Conservation (phyloP, 768 basidiomycete species). For the Rhizopogon salebrosus region DNA sequence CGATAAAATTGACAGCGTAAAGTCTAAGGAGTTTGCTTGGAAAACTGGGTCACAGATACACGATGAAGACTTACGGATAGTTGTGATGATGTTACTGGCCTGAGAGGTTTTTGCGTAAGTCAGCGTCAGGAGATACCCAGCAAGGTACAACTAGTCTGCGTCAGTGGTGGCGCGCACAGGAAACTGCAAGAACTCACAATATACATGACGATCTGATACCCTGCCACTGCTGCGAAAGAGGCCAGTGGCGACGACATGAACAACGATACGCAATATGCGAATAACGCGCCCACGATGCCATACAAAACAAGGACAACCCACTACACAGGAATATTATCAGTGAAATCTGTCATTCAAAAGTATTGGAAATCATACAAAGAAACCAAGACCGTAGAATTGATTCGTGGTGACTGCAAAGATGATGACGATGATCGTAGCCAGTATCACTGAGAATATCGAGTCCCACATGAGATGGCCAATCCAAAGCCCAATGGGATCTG, state of each 20-base stretch:
- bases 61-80: constrained; percentile 39
- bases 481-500: constrained; percentile 68
- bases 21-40: constrained; percentile 34
- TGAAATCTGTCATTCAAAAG: not conserved
- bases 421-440: constrained; percentile 59
- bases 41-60: not conserved
- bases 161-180: not conserved
- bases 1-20: constrained; percentile 59
- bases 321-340: constrained; percentile 28
- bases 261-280: constrained; percentile 62
- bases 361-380: constrained; percentile 40
- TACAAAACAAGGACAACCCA: constrained; percentile 71
- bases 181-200: constrained; percentile 40
- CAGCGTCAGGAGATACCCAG: constrained; percentile 64
- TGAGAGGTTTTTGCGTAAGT: constrained; percentile 65
- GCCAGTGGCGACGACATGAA: constrained; percentile 61
- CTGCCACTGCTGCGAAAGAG: constrained; percentile 69
- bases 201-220: constrained; percentile 69
- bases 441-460: constrained; percentile 49
- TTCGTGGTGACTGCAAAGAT: constrained; percentile 51
- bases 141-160: constrained; percentile 48
- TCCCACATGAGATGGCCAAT: constrained; percentile 78
- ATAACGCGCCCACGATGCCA: constrained; percentile 61
- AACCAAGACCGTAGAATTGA: constrained; percentile 66
- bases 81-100: constrained; percentile 49